Conservation (phyloP, 306 rosid species). For the Sindora glabra region DNA sequence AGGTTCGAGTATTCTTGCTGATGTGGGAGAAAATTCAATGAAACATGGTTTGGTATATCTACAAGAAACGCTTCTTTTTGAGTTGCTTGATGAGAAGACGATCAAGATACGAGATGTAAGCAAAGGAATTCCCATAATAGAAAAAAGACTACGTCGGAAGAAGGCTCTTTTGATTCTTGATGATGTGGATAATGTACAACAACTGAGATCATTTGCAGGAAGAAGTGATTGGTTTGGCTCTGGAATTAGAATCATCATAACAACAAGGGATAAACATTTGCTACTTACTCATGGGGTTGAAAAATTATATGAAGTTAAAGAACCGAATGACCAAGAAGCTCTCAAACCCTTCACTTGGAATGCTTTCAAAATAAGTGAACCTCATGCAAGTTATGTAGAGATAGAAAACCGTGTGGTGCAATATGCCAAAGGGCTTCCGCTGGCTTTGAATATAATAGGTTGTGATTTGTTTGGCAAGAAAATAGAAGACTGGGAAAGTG, state of each 20-base stretch:
- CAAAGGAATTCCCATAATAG: slow-evolving; percentile 14
- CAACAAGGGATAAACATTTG: slow-evolving; percentile 19
- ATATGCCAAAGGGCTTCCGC: slow-evolving; percentile 30
- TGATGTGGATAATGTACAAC: not conserved
- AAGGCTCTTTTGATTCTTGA: slow-evolving; percentile 21
- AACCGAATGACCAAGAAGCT: slow-evolving; percentile 13
- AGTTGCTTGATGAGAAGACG: slow-evolving; percentile 7
- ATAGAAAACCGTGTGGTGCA: not conserved
- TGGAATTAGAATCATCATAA: slow-evolving; percentile 18
- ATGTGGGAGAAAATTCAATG: slow-evolving; percentile 17
- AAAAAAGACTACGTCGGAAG: not conserved
- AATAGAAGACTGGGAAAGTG: slow-evolving; percentile 7
- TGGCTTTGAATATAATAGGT: slow-evolving; percentile 18
- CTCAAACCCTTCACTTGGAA: slow-evolving; percentile 11
- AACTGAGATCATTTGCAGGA: not conserved
- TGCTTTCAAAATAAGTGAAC: slow-evolving; percentile 9
- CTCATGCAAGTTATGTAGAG: slow-evolving; percentile 1
- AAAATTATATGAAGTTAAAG: not conserved
- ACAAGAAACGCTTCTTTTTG: slow-evolving; percentile 5
- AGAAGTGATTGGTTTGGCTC: slow-evolving; percentile 16
- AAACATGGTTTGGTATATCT: slow-evolving; percentile 13
- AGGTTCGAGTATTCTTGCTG: slow-evolving; percentile 9
- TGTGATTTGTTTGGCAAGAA: not conserved
- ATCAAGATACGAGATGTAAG: slow-evolving; percentile 10
- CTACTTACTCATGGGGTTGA: slow-evolving; percentile 3